Evolutionary conservation across 2,329 filamentous ascomycete genomes (phyloP), one percentile per base, ranked within the genome.

Genomic region (Alternaria sp.): DNA sequence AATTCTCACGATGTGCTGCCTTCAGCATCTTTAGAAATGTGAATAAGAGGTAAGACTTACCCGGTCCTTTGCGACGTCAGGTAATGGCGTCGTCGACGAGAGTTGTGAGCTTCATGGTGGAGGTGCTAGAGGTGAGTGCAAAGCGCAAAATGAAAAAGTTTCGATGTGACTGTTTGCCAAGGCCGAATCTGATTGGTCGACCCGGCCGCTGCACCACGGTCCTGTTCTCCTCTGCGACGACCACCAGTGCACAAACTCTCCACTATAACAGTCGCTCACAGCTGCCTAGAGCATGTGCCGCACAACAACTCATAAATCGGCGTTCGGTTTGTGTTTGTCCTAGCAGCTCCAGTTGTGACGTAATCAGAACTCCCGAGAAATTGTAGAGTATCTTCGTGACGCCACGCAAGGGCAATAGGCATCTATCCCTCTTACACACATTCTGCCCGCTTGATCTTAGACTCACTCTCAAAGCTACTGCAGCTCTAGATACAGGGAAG

Each of bases 101-200:
- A 33, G 49, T 53, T 46, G 52, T 56, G 51, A 58, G 48, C 55
- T 53, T 58, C 61, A 63, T 63, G 51, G 53, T 39, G 58, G 26
- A 44, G 33, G 54, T 57, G 56, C 11, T 53, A 49, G 28, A 49
- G 46, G 53, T 39, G 37, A 50, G 37, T 33, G 42, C 36, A 44
- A 44, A 60, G 48, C 41, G 41, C 50, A 31, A 55, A 58, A 61
- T 51, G 21, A 36, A 55, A 58, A 61, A 54, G 21, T 58, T 59
- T 45, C 6, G 48, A 42, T 0, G 42, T 54, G 58, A 52, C 42
- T 54, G 50, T 51, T 58, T 50, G 57, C 57, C 57, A 60, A 60
- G 57, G 21, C 55, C 14, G n/a, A 4, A 34, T 31, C 21, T 54
- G 46, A 61, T 61, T 61, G 55, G 58, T 40, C 13, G 23, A 17